Percentiles rank a stretch among this genome's conserved stretches.
Evolutionary conservation across 768 basidiomycete genomes (phyloP).

Genomic region (Russula sp.): DNA sequence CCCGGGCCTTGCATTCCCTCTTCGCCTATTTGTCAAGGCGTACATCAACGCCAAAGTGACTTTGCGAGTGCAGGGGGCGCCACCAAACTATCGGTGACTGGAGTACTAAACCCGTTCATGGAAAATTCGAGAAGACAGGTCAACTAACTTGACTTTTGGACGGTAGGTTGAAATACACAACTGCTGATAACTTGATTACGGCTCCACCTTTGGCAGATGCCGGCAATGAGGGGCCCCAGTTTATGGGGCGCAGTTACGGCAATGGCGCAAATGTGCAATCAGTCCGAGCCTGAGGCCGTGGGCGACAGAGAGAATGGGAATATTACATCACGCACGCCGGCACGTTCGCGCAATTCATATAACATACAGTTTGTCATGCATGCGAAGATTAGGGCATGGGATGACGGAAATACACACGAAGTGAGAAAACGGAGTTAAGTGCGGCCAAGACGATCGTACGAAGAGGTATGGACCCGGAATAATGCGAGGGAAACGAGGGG

Average conservation of each 20-base stretch:
- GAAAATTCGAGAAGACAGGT: not conserved
- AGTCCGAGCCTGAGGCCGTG: conserved; percentile 7
- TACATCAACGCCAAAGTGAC: not conserved
- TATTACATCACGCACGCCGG: conserved; percentile 18
- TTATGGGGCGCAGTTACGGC: conserved; percentile 14
- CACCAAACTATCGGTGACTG: conserved; percentile 8
- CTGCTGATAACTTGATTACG: conserved; percentile 3
- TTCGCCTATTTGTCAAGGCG: not conserved
- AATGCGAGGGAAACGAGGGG: not conserved
- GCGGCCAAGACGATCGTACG: conserved; percentile 1
- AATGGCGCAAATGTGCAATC: conserved; percentile 14
- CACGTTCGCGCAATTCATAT: not conserved
- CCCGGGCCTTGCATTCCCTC: not conserved
- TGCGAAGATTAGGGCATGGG: conserved; percentile 15
- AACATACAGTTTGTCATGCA: conserved; percentile 4
- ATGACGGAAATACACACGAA: conserved; percentile 15
- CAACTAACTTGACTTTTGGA: not conserved
- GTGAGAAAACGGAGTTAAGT: conserved; percentile 13
- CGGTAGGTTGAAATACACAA: not conserved
- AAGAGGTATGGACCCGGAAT: not conserved
- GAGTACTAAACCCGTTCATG: conserved; percentile 5
- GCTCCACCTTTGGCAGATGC: conserved; percentile 6
- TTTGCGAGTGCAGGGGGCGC: not conserved
- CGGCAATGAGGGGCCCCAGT: conserved; percentile 7
- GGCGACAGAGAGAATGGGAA: conserved; percentile 1